Percentiles rank a stretch among this genome's conserved stretches.
phyloP scores from a whole-genome alignment of 2,329 filamentous ascomycete species.

The Trichoderma koningiopsis region DNA sequence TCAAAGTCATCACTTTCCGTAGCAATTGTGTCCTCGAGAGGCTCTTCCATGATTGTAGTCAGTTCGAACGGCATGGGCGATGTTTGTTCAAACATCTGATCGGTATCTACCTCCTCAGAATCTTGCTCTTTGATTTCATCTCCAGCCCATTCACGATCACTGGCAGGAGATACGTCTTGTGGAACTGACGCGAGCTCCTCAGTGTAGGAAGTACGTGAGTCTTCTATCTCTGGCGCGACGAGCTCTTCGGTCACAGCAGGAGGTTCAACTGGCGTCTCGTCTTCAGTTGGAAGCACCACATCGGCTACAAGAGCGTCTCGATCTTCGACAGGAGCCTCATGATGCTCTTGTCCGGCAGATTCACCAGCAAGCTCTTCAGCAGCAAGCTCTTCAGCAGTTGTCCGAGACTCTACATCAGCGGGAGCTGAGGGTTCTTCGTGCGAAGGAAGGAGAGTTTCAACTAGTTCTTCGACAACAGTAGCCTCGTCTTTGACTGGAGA shows the following conservation, averaged over 20 bases:
- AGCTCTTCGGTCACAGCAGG: not conserved
- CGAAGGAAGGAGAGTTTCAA: not conserved
- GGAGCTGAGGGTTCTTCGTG: not conserved
- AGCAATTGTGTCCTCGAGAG: not conserved
- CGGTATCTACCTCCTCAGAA: not conserved
- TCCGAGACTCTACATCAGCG: not conserved
- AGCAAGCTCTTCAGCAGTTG: not conserved
- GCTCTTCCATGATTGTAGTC: slow-evolving; percentile 15
- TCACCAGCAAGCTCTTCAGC: not conserved
- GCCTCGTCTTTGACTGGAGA: slow-evolving; percentile 22
- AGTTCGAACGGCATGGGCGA: not conserved
- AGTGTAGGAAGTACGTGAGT: not conserved
- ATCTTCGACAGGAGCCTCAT: not conserved
- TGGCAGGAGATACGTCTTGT: not conserved
- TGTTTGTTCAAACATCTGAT: not conserved
- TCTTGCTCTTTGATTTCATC: not conserved
- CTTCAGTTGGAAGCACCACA: not conserved
- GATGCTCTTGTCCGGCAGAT: not conserved
- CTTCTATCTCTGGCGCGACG: not conserved
- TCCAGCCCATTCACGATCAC: not conserved
- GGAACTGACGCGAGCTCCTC: not conserved
- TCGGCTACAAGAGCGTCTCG: not conserved
- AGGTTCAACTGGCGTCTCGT: not conserved
- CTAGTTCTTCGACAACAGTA: not conserved
- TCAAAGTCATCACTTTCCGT: not conserved